Percentiles rank a stretch among this genome's conserved stretches.
phyloP scores from a whole-genome alignment of 2,329 filamentous ascomycete genomes.

The Venturia pyrina region DNA sequence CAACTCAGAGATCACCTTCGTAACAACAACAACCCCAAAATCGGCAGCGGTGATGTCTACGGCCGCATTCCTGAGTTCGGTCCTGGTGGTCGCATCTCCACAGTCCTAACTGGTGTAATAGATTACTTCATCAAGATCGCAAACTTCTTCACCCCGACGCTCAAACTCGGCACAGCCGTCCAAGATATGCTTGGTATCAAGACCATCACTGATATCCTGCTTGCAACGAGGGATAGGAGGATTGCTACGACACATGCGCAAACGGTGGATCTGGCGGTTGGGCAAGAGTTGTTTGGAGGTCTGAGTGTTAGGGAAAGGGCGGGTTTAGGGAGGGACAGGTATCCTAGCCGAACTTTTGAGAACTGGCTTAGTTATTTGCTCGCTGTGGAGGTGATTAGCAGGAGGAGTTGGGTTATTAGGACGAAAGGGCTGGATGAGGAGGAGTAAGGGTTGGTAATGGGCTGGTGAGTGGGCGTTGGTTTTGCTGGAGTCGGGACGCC shows the following conservation, averaged over 20 bases:
- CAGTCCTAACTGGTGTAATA: constrained; percentile 16
- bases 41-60: constrained; percentile 26
- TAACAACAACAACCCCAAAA: neutral
- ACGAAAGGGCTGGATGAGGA: neutral
- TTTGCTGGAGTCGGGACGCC: neutral
- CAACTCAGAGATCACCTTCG: neutral
- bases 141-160: constrained; percentile 18
- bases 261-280: constrained; percentile 19
- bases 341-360: constrained; percentile 23
- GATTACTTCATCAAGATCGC: constrained; percentile 14
- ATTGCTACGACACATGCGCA: constrained; percentile 22
- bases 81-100: constrained; percentile 20
- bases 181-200: constrained; percentile 21
- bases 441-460: neutral
- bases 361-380: constrained; percentile 15
- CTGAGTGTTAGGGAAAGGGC: constrained; percentile 13
- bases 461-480: neutral
- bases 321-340: constrained; percentile 18
- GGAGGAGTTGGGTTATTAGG: neutral
- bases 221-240: constrained; percentile 23
- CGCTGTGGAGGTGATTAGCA: neutral
- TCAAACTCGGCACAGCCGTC: constrained; percentile 20
- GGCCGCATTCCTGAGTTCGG: constrained; percentile 21
- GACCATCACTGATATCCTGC: constrained; percentile 21
- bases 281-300: constrained; percentile 15